Evolutionary conservation across 192 early-diverging fungal species (phyloP).

Genomic region (Coemansia aciculifera): DNA sequence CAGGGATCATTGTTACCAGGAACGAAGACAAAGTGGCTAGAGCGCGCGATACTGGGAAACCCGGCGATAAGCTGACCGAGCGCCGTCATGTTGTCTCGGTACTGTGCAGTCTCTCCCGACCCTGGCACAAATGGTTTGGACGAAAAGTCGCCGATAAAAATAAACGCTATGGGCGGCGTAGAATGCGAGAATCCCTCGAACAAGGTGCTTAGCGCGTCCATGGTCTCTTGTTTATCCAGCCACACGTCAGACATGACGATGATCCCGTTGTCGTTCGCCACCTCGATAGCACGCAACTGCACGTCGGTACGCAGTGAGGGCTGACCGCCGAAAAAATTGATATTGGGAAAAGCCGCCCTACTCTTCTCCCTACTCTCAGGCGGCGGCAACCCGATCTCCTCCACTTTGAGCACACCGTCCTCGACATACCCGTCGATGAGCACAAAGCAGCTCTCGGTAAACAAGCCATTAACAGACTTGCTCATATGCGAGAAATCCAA

Average conservation of each 20-base stretch:
- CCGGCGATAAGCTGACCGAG: constrained; percentile 46
- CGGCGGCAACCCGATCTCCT: constrained; percentile 75
- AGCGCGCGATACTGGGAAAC: constrained; percentile 40
- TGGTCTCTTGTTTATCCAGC: constrained; percentile 79
- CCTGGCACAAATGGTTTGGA: constrained; percentile 71
- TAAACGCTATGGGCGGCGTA: constrained; percentile 76
- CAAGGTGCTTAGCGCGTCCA: constrained; percentile 69
- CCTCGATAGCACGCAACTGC: constrained; percentile 58
- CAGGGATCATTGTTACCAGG: constrained; percentile 88
- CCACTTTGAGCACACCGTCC: constrained; percentile 67
- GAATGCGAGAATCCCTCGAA: constrained; percentile 72
- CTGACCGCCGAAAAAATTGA: constrained; percentile 52
- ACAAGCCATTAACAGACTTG: constrained; percentile 65
- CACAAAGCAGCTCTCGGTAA: constrained; percentile 86
- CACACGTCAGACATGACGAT: constrained; percentile 84
- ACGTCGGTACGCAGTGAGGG: constrained; percentile 30
- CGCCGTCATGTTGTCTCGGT: constrained; percentile 53
- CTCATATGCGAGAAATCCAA: constrained; percentile 62
- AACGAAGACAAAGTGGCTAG: constrained; percentile 79
- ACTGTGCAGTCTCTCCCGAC: constrained; percentile 62
- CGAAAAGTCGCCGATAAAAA: constrained; percentile 85
- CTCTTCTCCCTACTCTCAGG: constrained; percentile 60
- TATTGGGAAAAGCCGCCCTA: constrained; percentile 28
- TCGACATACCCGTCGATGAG: constrained; percentile 78
- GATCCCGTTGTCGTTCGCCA: constrained; percentile 64